Conservation (phyloP, 768 basidiomycete genomes). For the Gloeophyllum trabeum region DNA sequence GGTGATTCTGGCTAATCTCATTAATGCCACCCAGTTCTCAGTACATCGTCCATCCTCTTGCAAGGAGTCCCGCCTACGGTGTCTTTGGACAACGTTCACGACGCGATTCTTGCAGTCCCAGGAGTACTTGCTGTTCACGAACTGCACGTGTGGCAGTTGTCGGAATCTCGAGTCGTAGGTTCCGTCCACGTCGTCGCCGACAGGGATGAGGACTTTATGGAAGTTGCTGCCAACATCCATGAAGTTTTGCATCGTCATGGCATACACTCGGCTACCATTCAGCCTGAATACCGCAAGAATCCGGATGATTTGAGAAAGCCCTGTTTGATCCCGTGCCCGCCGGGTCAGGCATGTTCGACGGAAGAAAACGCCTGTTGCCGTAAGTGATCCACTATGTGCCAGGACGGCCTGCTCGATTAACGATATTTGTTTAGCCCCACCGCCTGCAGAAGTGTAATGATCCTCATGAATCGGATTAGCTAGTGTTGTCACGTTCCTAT, state of each 20-base stretch:
- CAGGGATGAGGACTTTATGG: conserved; percentile 83
- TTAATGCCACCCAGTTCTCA: conserved; percentile 43
- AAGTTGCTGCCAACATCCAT: conserved; percentile 73
- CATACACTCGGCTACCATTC: conserved; percentile 91
- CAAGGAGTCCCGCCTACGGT: conserved; percentile 90
- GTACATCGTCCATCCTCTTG: conserved; percentile 88
- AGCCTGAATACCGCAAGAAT: conserved; percentile 72
- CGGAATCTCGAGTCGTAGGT: conserved; percentile 89
- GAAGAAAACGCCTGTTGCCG: conserved; percentile 76
- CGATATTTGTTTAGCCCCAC: conserved; percentile 28
- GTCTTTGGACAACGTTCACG: conserved; percentile 79
- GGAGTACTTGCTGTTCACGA: conserved; percentile 89
- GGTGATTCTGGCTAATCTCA: neutral
- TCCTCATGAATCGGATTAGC: neutral
- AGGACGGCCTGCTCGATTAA: neutral
- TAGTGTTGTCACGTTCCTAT: neutral
- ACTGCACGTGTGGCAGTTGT: conserved; percentile 95
- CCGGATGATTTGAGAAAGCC: conserved; percentile 40
- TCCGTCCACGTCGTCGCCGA: conserved; percentile 90
- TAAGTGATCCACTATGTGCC: conserved; percentile 27
- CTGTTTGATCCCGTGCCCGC: conserved; percentile 65
- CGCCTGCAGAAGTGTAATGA: conserved; percentile 30
- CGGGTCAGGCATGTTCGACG: conserved; percentile 52
- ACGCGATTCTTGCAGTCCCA: conserved; percentile 69
- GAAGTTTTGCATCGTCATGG: conserved; percentile 81